phyloP scores from a whole-genome alignment of 345 rosid genomes.

The Conringia planisiliqua region DNA sequence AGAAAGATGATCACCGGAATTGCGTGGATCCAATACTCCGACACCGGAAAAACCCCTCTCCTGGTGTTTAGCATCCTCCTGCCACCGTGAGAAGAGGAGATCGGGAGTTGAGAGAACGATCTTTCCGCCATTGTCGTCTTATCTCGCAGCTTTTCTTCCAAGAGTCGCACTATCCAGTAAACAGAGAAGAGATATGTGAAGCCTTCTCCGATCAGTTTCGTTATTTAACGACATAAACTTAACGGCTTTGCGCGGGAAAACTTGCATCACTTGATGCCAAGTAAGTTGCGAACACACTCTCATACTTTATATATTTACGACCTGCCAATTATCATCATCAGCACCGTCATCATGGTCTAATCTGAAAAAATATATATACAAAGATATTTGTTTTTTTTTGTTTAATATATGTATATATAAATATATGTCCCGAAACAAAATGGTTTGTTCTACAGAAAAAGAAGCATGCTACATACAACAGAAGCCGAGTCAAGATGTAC shows the following conservation, averaged over 20 bases:
- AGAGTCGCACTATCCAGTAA: background rate
- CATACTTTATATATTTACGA: constrained; percentile 6
- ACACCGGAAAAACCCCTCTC: constrained; percentile 23
- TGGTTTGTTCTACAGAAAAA: constrained; percentile 11
- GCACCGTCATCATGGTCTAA: background rate
- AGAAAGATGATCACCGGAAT: constrained; percentile 48
- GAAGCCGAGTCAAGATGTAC: constrained; percentile 43
- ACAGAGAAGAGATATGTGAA: constrained; percentile 2
- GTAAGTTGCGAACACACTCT: background rate
- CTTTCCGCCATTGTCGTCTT: constrained; percentile 35
- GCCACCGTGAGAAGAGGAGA: constrained; percentile 31
- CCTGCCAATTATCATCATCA: background rate
- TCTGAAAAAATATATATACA: background rate
- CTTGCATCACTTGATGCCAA: constrained; percentile 6
- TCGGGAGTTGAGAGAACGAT: constrained; percentile 33
- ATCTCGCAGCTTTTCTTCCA: constrained; percentile 9
- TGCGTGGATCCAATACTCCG: constrained; percentile 42
- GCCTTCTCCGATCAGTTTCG: background rate
- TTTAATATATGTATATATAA: constrained; percentile 12
- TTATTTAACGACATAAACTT: background rate
- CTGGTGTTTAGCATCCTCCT: constrained; percentile 18
- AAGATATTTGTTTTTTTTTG: background rate
- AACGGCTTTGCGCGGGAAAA: constrained; percentile 28
- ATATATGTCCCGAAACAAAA: constrained; percentile 23
- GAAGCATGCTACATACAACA: constrained; percentile 36